Conservation (phyloP, 495 filamentous ascomycete genomes). For the Cudoniella acicularis region DNA sequence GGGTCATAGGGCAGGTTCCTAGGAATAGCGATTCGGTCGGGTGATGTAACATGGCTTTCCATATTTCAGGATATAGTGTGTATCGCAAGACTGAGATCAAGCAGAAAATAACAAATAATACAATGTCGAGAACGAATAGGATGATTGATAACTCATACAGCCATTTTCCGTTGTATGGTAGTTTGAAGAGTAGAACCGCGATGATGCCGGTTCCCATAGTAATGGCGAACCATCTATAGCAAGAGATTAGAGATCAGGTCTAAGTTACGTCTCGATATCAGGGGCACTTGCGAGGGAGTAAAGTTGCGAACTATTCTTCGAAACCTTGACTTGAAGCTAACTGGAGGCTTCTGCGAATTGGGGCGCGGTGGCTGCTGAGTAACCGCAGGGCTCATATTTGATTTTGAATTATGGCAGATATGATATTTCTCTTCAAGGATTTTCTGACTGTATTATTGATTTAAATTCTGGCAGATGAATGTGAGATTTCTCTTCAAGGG, state of each 20-base stretch:
- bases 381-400: neutral
- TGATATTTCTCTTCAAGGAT: neutral
- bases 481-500: neutral
- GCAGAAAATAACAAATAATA: conserved; percentile 41
- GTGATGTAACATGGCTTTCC: conserved; percentile 49
- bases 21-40: conserved; percentile 58
- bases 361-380: neutral
- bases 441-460: neutral
- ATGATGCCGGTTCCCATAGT: conserved; percentile 67
- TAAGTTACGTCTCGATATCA: neutral
- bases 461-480: neutral
- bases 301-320: conserved; percentile 41
- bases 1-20: conserved; percentile 57
- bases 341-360: neutral
- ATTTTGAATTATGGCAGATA: neutral
- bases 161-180: conserved; percentile 52
- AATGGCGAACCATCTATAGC: conserved; percentile 43
- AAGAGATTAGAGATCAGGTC: neutral
- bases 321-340: neutral
- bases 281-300: conserved; percentile 39
- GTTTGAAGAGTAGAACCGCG: conserved; percentile 50
- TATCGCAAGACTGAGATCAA: conserved; percentile 51
- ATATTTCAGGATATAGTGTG: conserved; percentile 52
- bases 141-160: conserved; percentile 48
- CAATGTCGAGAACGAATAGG: conserved; percentile 51